Conservation (phyloP, 2,329 filamentous ascomycete genomes). For the Xylaria sp. region DNA sequence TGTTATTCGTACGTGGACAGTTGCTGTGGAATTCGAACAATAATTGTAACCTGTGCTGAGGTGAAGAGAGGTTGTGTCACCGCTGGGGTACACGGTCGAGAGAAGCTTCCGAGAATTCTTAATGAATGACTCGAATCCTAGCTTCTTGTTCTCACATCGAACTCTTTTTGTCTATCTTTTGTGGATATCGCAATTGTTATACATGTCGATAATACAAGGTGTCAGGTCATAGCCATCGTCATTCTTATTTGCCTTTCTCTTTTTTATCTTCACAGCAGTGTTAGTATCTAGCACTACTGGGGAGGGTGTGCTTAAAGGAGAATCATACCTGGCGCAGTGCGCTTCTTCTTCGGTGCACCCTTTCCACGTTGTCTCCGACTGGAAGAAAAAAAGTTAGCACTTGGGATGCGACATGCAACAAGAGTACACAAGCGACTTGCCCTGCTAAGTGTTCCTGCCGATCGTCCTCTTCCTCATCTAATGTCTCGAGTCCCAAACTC, state of each 20-base stretch:
- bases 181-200: constrained; percentile 22
- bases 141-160: not conserved
- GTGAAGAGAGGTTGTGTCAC: not conserved
- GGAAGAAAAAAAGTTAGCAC: constrained; percentile 48
- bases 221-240: not conserved
- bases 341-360: constrained; percentile 90
- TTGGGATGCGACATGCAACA: constrained; percentile 9
- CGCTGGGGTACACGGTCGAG: not conserved
- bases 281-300: constrained; percentile 4
- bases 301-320: not conserved
- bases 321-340: constrained; percentile 54
- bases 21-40: not conserved
- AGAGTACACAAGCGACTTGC: constrained; percentile 55
- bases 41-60: not conserved
- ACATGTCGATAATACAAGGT: constrained; percentile 31
- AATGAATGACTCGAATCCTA: not conserved
- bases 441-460: constrained; percentile 79
- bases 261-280: constrained; percentile 17
- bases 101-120: not conserved
- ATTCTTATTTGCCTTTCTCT: constrained; percentile 22
- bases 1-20: not conserved
- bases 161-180: constrained; percentile 10
- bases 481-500: constrained; percentile 74
- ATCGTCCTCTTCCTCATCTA: constrained; percentile 82
- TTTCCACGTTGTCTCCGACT: constrained; percentile 85